phyloP scores from a whole-genome alignment of 768 basidiomycete genomes.

The Naganishia vaughanmartiniae region DNA sequence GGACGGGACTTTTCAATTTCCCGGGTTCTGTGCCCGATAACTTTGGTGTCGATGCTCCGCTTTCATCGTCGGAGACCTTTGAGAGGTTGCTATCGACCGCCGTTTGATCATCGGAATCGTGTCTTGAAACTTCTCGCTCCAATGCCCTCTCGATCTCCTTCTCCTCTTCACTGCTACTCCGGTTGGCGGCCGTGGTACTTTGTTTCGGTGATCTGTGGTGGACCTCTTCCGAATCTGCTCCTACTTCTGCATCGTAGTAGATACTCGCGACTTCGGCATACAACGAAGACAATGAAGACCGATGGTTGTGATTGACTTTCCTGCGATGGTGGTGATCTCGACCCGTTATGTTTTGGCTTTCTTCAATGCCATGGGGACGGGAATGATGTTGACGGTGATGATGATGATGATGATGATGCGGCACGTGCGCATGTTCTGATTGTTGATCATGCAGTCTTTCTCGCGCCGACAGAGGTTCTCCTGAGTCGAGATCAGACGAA shows the following conservation, averaged over 20 bases:
- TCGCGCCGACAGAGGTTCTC: not conserved
- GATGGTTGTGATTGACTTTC: slow-evolving; percentile 11
- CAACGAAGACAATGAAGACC: slow-evolving; percentile 25
- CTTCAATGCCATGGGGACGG: not conserved
- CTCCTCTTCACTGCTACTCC: not conserved
- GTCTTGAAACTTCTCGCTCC: slow-evolving; percentile 12
- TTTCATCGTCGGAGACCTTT: not conserved
- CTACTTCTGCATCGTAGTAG: slow-evolving; percentile 32
- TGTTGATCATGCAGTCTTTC: not conserved
- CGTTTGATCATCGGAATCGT: slow-evolving; percentile 9
- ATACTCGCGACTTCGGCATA: slow-evolving; percentile 31
- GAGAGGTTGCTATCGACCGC: not conserved
- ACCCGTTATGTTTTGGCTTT: not conserved
- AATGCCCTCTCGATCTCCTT: slow-evolving; percentile 11
- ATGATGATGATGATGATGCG: not conserved
- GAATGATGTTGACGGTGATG: slow-evolving; percentile 4
- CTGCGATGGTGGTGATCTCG: slow-evolving; percentile 12
- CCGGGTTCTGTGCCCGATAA: not conserved
- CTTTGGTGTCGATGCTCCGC: not conserved
- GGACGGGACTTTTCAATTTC: not conserved
- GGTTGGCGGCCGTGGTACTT: not conserved
- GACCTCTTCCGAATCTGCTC: slow-evolving; percentile 2
- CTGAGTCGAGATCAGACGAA: not conserved
- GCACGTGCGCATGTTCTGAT: not conserved
- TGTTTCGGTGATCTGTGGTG: not conserved